Conservation (phyloP, 192 early-diverging fungal species). For the Coemansia sp. region DNA sequence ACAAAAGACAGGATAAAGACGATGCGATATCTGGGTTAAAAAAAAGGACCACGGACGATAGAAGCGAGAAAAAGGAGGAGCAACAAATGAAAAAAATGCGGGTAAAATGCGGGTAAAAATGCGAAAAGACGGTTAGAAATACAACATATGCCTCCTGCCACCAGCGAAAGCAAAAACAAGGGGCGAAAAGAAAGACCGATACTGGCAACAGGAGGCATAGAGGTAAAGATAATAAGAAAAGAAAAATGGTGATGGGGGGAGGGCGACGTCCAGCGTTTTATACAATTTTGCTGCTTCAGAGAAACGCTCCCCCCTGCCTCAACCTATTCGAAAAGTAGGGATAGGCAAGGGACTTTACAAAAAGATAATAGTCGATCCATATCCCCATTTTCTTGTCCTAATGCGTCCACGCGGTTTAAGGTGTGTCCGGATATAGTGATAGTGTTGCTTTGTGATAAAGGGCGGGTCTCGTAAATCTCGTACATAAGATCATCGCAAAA, state of each 20-base stretch:
- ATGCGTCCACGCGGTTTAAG: background rate
- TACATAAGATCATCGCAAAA: background rate
- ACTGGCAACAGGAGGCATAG: slow-evolving; percentile 1
- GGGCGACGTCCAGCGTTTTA: background rate
- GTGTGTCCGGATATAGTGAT: background rate
- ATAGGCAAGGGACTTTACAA: background rate
- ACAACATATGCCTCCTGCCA: background rate
- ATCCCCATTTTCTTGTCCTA: background rate
- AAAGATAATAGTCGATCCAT: background rate
- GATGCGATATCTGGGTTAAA: background rate
- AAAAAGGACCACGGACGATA: background rate
- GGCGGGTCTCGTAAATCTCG: background rate
- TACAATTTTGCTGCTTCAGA: background rate
- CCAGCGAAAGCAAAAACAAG: background rate
- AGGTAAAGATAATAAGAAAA: background rate
- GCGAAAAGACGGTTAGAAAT: background rate
- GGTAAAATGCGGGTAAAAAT: background rate
- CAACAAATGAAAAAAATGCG: background rate
- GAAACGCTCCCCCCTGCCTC: background rate
- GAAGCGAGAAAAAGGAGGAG: background rate
- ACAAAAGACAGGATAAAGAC: background rate
- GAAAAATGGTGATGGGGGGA: background rate
- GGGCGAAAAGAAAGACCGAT: too few species aligned
- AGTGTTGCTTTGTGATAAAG: background rate
- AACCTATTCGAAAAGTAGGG: background rate